Percentiles rank a stretch among this genome's conserved stretches.
These are phyloP conservation scores for Malassezia cuniculi DNA, from an alignment of 1,284 basidiomycete genomes.

Conservation along the genomic window DNA sequence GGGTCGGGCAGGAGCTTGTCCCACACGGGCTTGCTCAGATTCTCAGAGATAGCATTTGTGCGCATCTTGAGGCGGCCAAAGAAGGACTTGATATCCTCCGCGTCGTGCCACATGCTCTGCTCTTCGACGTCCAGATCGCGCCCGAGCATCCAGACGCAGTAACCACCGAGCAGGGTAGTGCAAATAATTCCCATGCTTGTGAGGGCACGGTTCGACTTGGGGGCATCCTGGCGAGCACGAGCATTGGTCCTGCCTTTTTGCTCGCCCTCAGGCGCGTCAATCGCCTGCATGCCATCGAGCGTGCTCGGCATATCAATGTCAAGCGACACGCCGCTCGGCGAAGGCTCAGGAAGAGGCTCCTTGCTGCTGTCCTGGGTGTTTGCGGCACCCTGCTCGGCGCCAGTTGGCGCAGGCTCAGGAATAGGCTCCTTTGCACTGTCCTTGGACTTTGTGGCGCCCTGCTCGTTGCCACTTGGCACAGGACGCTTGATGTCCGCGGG, in stretches of 20 bases:
- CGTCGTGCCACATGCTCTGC: slow-evolving; percentile 13
- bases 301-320: slow-evolving; percentile 15
- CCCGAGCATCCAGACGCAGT: slow-evolving; percentile 14
- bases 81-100: slow-evolving; percentile 20
- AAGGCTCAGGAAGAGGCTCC: no score
- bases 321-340: slow-evolving; percentile 1
- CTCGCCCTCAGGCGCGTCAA: slow-evolving; percentile 2
- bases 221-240: no score
- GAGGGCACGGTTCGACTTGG: no score
- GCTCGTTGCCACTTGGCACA: no score
- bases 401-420: no score
- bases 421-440: no score
- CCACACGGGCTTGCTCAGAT: slow-evolving; percentile 58
- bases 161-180: slow-evolving; percentile 1
- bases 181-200: no score
- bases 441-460: no score
- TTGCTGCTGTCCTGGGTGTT: no score
- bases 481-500: no score
- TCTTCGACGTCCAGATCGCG: slow-evolving; percentile 14
- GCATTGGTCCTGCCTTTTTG: slow-evolving; percentile 4
- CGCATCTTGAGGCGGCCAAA: slow-evolving; percentile 33
- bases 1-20: slow-evolving; percentile 78
- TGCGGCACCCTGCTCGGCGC: no score
- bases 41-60: slow-evolving; percentile 23
- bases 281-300: slow-evolving; percentile 3